These are phyloP conservation scores for Blumeria hordei DNA, from an alignment of 2,329 filamentous ascomycete genomes.

Conservation along the genomic window DNA sequence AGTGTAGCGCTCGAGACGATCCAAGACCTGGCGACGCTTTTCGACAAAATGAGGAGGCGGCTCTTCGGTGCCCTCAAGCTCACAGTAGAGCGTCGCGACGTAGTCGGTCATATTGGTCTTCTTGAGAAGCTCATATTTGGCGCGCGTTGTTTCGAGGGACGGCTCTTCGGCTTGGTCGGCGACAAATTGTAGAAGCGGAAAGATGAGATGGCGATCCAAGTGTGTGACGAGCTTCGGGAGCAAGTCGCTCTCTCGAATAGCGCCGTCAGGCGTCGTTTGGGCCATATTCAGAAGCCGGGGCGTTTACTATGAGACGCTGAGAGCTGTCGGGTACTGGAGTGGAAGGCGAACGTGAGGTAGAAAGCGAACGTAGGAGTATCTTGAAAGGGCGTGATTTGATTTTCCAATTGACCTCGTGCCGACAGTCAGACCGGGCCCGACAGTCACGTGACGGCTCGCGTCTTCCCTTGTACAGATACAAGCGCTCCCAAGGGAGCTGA, in stretches of 20 bases:
- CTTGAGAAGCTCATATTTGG: slow-evolving; percentile 85
- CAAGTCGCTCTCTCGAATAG: slow-evolving; percentile 22
- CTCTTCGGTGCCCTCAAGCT: slow-evolving; percentile 58
- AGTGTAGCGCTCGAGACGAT: slow-evolving; percentile 60
- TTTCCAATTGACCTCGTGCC: too few relatives aligned
- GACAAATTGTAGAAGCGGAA: slow-evolving; percentile 84
- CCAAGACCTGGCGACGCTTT: slow-evolving; percentile 73
- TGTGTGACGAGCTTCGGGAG: slow-evolving; percentile 74
- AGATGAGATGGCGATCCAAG: slow-evolving; percentile 89
- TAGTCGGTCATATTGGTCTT: slow-evolving; percentile 99
- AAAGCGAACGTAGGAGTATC: too few relatives aligned
- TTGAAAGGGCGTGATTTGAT: too few relatives aligned
- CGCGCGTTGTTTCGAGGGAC: slow-evolving; percentile 48
- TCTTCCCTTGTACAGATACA: too few relatives aligned
- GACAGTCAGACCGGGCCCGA: too few relatives aligned
- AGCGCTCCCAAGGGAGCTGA: too few relatives aligned
- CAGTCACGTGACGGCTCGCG: too few relatives aligned
- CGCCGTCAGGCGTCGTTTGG: slow-evolving; percentile 1
- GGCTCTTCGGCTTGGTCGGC: slow-evolving; percentile 59
- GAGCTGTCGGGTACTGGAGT: slow-evolving; percentile 12
- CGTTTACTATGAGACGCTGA: slow-evolving; percentile 26
- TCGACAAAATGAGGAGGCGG: slow-evolving; percentile 66
- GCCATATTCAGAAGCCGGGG: slow-evolving; percentile 16
- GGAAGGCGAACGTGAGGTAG: too few relatives aligned
- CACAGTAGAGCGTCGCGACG: slow-evolving; percentile 72